Evolutionary conservation across 495 filamentous ascomycete genomes (phyloP), one percentile per base, ranked within the genome.

Genomic region (Aspergillus cristatus): DNA sequence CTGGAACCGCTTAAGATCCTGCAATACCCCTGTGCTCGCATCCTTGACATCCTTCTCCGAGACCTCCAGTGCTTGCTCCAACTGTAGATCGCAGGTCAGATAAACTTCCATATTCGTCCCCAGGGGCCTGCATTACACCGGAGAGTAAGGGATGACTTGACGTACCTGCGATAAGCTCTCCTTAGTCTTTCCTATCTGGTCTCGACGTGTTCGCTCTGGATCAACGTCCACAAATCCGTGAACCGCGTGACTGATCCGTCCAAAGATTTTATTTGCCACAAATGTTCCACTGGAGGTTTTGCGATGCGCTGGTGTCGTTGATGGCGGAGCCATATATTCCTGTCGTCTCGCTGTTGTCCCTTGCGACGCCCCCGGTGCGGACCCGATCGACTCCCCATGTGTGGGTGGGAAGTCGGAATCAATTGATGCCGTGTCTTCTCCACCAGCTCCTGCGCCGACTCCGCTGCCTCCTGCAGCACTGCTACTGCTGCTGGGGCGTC

Each of bases 151-250:
- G n/a, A 32, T 15, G 22, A 28, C 14, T 24, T 12, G 6, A 53
- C 68, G 48, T 57, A 77, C 75, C 57, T 82, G 78, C 11, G 65
- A 60, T 26, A 83, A 52, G 45, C 62, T 68, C 60, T 98, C 91
- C 42, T 79, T 78, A 2, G 91, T 98, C 68, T 95, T 96, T 3
- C 88, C 87, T 40, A 98, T 94, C 40, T 85, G 84, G 56, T 98
- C 91, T 26, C 93, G 74, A 38, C 91, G 72, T 22, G 87, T 95
- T 37, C 86, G 67, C 66, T 96, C 93, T 0, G 91, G 91, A 51
- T 98, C 91, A 18, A 89, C 84, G 57, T 98, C 91, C 3, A 89
- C 88, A 51, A 96, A 87, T 13, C 93, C 93, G 54, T 95, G 87
- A 17, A 95, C 82, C 0, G 93, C 90, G 64, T 97, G 88, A 43